Evolutionary conservation across 208 protist species (phyloP).

Genomic region (Leishmania tropica): DNA sequence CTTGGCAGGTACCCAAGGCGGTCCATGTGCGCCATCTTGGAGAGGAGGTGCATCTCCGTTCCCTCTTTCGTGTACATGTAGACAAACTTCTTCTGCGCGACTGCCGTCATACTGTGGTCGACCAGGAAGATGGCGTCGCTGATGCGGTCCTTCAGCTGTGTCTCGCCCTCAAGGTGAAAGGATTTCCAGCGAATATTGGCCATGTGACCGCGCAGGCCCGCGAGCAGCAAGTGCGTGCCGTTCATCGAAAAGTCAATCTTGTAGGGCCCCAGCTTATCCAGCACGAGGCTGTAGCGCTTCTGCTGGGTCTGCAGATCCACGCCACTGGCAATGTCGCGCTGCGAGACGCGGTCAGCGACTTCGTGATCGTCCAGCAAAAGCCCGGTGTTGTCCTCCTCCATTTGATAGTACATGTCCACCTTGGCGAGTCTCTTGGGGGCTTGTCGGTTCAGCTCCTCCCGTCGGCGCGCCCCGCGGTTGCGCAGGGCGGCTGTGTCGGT

Average conservation of each 20-base stretch:
- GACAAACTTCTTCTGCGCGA: slow-evolving; percentile 98
- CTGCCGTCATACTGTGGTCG: slow-evolving; percentile 98
- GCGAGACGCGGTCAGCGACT: slow-evolving; percentile 93
- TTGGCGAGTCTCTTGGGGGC: slow-evolving; percentile 74
- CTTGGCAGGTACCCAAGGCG: slow-evolving; percentile 96
- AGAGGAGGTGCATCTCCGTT: slow-evolving; percentile 96
- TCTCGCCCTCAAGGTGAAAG: slow-evolving; percentile 92
- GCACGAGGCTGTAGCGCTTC: slow-evolving; percentile 94
- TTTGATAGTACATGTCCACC: slow-evolving; percentile 65
- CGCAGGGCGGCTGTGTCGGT: slow-evolving; percentile 72
- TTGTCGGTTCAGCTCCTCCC: slow-evolving; percentile 57
- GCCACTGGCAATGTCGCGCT: slow-evolving; percentile 85
- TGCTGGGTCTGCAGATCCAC: slow-evolving; percentile 94
- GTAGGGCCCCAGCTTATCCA: slow-evolving; percentile 96
- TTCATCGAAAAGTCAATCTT: slow-evolving; percentile 93
- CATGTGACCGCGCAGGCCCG: slow-evolving; percentile 96
- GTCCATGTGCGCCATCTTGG: slow-evolving; percentile 94
- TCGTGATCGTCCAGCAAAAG: slow-evolving; percentile 87
- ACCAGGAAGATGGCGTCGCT: slow-evolving; percentile 96
- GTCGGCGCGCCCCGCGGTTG: slow-evolving; percentile 53
- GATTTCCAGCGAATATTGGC: slow-evolving; percentile 95
- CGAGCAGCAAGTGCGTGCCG: slow-evolving; percentile 94
- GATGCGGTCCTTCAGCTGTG: slow-evolving; percentile 94
- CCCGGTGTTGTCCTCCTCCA: slow-evolving; percentile 70
- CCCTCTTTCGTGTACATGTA: slow-evolving; percentile 99